These are phyloP conservation scores for Metschnikowia lochheadii DNA, from an alignment of 805 yeast genomes.

Conservation along the genomic window DNA sequence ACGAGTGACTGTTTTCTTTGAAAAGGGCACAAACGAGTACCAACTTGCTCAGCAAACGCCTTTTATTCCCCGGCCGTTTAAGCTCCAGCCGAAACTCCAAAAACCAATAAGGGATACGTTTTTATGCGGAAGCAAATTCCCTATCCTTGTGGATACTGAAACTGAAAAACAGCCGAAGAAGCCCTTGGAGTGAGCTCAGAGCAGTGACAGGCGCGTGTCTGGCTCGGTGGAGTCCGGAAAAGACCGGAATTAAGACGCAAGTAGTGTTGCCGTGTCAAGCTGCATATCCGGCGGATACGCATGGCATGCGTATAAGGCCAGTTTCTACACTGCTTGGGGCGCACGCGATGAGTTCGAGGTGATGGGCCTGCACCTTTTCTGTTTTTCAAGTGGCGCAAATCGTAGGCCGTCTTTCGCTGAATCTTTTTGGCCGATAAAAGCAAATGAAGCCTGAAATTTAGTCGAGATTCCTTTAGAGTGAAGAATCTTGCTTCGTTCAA, in stretches of 20 bases:
- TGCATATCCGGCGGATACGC: neutral
- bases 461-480: too few relatives aligned
- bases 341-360: neutral
- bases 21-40: slow-evolving; percentile 1
- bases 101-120: neutral
- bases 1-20: neutral
- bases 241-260: neutral
- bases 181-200: neutral
- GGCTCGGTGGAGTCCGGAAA: neutral
- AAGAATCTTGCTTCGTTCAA: too few relatives aligned
- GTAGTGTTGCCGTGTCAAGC: neutral
- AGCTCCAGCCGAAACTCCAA: neutral
- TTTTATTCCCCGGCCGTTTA: neutral
- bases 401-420: too few relatives aligned
- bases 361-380: neutral
- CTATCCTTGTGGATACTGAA: neutral
- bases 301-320: neutral
- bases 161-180: neutral
- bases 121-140: neutral
- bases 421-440: too few relatives aligned
- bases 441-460: too few relatives aligned
- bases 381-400: neutral
- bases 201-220: neutral
- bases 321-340: neutral
- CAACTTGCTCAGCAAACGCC: neutral